These are phyloP conservation scores for Lepidium sativum DNA, from an alignment of 345 rosid species.

Conservation along the genomic window DNA sequence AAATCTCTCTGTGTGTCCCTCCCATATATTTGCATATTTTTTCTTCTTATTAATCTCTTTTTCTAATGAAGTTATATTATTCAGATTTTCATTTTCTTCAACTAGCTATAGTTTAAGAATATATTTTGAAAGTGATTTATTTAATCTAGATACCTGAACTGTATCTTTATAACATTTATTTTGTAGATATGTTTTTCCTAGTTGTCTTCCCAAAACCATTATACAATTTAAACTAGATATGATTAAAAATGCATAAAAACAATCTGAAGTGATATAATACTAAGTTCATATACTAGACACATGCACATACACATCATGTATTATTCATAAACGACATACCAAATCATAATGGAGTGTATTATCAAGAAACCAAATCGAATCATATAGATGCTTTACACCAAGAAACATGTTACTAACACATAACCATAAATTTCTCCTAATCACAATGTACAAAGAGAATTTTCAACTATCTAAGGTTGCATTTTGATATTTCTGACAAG, in stretches of 20 bases:
- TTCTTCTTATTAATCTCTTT: no score
- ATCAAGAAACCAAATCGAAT: constrained; percentile 10
- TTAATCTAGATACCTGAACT: constrained; percentile 10
- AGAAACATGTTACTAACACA: constrained; percentile 23
- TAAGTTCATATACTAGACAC: no score
- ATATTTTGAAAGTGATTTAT: background rate
- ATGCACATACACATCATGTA: constrained; percentile 1
- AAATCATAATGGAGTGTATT: background rate
- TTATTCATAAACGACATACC: background rate
- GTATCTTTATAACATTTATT: background rate
- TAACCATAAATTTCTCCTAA: background rate
- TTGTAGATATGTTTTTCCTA: constrained; percentile 12
- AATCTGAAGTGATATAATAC: no score
- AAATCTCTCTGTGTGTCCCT: constrained; percentile 20
- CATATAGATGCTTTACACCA: constrained; percentile 11
- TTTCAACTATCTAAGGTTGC: background rate
- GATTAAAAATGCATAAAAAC: background rate
- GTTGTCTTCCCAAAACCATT: constrained; percentile 19
- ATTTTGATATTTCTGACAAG: background rate
- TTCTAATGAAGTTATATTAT: background rate
- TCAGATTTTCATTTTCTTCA: background rate
- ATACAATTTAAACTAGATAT: background rate
- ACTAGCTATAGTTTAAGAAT: no score
- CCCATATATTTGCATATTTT: constrained; percentile 8
- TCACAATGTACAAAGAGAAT: background rate